phyloP scores from a whole-genome alignment of 2,329 filamentous ascomycete species.

The Nothomitra cinnamomea region DNA sequence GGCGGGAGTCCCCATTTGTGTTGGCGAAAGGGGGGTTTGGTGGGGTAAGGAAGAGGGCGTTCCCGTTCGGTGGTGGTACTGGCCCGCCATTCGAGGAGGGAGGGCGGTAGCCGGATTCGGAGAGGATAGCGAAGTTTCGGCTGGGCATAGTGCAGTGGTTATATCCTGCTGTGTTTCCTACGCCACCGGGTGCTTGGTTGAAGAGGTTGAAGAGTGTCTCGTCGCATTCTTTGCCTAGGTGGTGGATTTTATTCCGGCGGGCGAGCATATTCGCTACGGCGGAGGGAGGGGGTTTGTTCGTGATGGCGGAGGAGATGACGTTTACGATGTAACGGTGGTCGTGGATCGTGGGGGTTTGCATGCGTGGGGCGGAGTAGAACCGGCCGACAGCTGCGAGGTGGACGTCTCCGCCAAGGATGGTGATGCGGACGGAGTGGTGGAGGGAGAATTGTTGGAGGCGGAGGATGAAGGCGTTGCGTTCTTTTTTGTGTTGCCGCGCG shows the following conservation, averaged over 20 bases:
- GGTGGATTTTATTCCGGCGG: slow-evolving; percentile 47
- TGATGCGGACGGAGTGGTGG: slow-evolving; percentile 37
- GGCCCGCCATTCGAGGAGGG: slow-evolving; percentile 16
- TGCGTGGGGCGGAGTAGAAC: slow-evolving; percentile 44
- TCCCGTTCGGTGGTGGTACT: slow-evolving; percentile 16
- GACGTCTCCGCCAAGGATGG: slow-evolving; percentile 47
- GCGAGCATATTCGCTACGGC: slow-evolving; percentile 48
- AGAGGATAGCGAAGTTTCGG: slow-evolving; percentile 47
- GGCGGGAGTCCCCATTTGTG: neutral
- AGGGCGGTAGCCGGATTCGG: slow-evolving; percentile 24
- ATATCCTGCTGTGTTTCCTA: slow-evolving; percentile 46
- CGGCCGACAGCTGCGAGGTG: slow-evolving; percentile 45
- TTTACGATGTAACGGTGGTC: slow-evolving; percentile 49
- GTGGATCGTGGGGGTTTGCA: slow-evolving; percentile 36
- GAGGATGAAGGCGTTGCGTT: slow-evolving; percentile 58
- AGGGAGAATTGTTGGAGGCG: slow-evolving; percentile 42
- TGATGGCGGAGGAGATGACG: slow-evolving; percentile 46
- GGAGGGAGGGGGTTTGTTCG: slow-evolving; percentile 48
- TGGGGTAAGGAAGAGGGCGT: slow-evolving; percentile 10
- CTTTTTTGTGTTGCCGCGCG: slow-evolving; percentile 74
- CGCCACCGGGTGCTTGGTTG: slow-evolving; percentile 39
- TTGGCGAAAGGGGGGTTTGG: neutral
- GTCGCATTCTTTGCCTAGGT: slow-evolving; percentile 43
- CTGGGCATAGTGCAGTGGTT: slow-evolving; percentile 77
- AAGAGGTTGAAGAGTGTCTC: slow-evolving; percentile 47